A percentile compares a stretch with the other conserved stretches of the same genome.
These are phyloP conservation scores for Microbotryum scabiosae DNA, from an alignment of 1,284 basidiomycete species.

Conservation along the genomic window DNA sequence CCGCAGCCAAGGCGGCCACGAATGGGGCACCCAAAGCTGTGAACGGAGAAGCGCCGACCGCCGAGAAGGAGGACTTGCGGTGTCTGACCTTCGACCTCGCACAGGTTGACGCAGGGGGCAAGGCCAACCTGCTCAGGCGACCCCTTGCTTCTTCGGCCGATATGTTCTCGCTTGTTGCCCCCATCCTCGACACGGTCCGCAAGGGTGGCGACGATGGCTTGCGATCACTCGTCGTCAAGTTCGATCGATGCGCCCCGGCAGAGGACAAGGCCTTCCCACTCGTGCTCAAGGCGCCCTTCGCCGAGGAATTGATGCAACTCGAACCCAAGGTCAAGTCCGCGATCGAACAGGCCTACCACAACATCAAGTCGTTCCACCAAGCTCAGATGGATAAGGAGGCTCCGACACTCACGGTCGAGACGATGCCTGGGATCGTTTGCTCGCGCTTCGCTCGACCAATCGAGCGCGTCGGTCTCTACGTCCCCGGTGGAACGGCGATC, in stretches of 20 bases:
- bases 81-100: conserved; percentile 46
- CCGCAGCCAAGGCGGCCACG: conserved; percentile 18
- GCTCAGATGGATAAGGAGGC: conserved; percentile 66
- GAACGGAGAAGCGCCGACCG: background rate
- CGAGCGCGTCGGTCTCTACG: conserved; percentile 89
- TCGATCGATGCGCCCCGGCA: conserved; percentile 72
- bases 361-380: conserved; percentile 82
- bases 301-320: conserved; percentile 48
- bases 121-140: conserved; percentile 65
- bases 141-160: conserved; percentile 87
- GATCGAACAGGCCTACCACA: conserved; percentile 85
- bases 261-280: conserved; percentile 48
- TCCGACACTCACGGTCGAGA: conserved; percentile 67
- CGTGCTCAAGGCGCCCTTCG: conserved; percentile 44
- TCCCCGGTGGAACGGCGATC: conserved; percentile 94
- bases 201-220: conserved; percentile 77
- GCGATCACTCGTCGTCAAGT: conserved; percentile 82
- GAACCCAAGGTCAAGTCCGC: conserved; percentile 59
- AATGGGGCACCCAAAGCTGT: conserved; percentile 38
- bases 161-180: conserved; percentile 90
- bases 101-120: conserved; percentile 51
- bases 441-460: conserved; percentile 89
- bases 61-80: conserved; percentile 22
- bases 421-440: conserved; percentile 95
- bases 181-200: conserved; percentile 85